Percentiles rank a stretch among this genome's conserved stretches.
Evolutionary conservation across 1,284 basidiomycete species (phyloP).

Genomic region (Sanghuangporus baumii): DNA sequence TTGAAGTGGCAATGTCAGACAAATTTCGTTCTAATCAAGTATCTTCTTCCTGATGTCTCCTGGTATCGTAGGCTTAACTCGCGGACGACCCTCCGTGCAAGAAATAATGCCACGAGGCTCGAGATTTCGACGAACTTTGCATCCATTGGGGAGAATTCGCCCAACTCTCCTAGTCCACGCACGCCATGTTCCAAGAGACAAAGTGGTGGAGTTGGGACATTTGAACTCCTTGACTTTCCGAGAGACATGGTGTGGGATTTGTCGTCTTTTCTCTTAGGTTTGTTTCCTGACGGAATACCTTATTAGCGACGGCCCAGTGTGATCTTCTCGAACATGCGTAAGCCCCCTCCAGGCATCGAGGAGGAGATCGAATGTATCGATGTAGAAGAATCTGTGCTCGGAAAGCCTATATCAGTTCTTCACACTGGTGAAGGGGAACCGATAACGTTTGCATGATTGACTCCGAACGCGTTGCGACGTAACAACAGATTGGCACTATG

Average conservation of each 20-base stretch:
- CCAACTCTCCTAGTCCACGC: neutral
- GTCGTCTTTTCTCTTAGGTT: neutral
- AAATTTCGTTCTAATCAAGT: neutral
- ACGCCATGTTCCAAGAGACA: slow-evolving; percentile 5
- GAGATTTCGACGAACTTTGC: neutral
- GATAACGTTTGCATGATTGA: neutral
- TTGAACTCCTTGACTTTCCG: neutral
- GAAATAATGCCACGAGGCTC: neutral
- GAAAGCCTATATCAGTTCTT: neutral
- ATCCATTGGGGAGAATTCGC: neutral
- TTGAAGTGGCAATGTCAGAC: slow-evolving; percentile 10
- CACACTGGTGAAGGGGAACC: neutral
- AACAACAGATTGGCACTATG: neutral
- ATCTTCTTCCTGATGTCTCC: neutral
- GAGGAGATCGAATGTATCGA: neutral
- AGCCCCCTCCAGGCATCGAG: neutral
- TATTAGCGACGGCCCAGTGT: neutral
- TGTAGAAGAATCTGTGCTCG: neutral
- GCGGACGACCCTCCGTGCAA: neutral
- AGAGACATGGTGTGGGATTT: neutral
- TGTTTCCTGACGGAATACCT: neutral
- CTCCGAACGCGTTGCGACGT: neutral
- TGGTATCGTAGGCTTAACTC: slow-evolving; percentile 1
- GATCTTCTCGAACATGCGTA: neutral
- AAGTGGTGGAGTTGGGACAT: neutral